Evolutionary conservation across 805 yeast genomes (phyloP), one percentile per base, ranked within the genome.

Genomic region (Suhomyces xylopsoci): DNA sequence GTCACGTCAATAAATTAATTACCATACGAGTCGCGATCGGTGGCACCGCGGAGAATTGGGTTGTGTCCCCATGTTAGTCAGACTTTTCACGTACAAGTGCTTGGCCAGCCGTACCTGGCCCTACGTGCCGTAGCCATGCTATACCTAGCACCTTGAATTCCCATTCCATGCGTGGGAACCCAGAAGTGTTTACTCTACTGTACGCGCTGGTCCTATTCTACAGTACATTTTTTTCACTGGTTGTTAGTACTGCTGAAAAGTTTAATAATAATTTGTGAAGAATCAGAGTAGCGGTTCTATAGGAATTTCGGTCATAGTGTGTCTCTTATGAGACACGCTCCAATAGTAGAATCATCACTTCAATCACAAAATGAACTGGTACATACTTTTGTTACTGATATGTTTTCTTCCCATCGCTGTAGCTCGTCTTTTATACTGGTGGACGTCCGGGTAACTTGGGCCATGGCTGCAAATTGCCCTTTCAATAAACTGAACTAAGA

Each of bases 211-310:
- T 38, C 24, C 41, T 19, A 7, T 40, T 17, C 44, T 40, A 40
- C 44, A 12, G 20, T 17, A 12, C n/a, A 20, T 9, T 28, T 19
- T 40, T 40, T 40, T 40, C 44, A 22, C 36, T 32, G 36, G 12
- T 24, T 43, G 30, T 43, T 22, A 25, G 46, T 25, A 43, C 46
- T 43, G 46, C 12, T 22, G 9, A 5, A 22, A 20, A 7, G 14
- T 43, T 19, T 20, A 5, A 6, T 14, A 7, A 8, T 43, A 20
- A 24, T 22, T 43, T 43, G 46, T 38, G 42, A 38, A 17, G 20
- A 24, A 34, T 57, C 60, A 57, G 60, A 55, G 60, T 57, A 57
- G 60, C 60, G 60, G 60, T 57, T 57, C 60, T 57, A 56, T 57
- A 55, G 57, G 58, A 46, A 38, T 55, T 26, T 36, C 44, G 46